Percentiles rank a stretch among this genome's conserved stretches.
These are phyloP conservation scores for Sutorius eximius DNA, from an alignment of 1,284 basidiomycete genomes.

Conservation along the genomic window DNA sequence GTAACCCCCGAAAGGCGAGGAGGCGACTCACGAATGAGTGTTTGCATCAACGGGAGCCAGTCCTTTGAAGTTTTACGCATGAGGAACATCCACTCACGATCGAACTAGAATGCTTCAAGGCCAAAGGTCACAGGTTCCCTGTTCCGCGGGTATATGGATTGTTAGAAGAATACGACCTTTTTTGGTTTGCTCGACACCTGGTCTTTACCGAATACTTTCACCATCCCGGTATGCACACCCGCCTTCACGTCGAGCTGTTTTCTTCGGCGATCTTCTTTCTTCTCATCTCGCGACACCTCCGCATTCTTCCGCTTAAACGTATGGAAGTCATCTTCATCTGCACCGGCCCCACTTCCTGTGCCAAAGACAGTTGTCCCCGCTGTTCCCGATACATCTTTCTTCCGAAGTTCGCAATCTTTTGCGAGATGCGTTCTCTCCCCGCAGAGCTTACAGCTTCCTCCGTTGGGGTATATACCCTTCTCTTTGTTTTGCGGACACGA, in stretches of 20 bases:
- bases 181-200: constrained; percentile 36
- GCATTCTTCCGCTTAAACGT: constrained; percentile 62
- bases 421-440: constrained; percentile 83
- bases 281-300: constrained; percentile 63
- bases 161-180: constrained; percentile 60
- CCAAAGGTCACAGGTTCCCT: neutral
- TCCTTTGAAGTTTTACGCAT: constrained; percentile 23
- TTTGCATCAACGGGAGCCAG: neutral
- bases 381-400: constrained; percentile 47
- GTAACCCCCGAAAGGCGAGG: neutral
- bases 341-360: constrained; percentile 59
- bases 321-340: constrained; percentile 95
- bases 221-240: constrained; percentile 45
- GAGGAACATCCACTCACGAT: neutral
- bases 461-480: constrained; percentile 88
- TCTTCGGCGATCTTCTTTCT: constrained; percentile 45
- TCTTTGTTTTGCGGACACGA: constrained; percentile 76
- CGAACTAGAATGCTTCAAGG: neutral
- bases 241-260: constrained; percentile 45
- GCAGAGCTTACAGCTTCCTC: constrained; percentile 89
- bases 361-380: constrained; percentile 44
- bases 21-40: neutral
- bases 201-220: constrained; percentile 45
- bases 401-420: constrained; percentile 73
- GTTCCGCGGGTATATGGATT: neutral